phyloP scores from a whole-genome alignment of 305 asterid species.

The Lippia alba region DNA sequence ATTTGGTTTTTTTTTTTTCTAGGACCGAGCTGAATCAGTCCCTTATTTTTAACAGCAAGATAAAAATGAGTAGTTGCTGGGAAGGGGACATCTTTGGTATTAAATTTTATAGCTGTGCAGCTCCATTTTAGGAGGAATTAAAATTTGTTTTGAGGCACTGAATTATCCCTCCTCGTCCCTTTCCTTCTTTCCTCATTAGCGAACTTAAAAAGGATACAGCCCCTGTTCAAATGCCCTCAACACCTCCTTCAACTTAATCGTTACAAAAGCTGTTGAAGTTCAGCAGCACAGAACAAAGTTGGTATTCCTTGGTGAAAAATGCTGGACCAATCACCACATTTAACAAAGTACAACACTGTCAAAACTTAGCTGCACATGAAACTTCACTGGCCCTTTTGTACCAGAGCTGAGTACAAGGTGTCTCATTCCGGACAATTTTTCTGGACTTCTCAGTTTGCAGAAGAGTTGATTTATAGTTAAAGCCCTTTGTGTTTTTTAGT shows the following conservation, averaged over 20 bases:
- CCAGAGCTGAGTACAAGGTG: slow-evolving; percentile 4
- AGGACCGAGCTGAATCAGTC: neutral
- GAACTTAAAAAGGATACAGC: neutral
- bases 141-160: neutral
- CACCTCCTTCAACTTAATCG: neutral
- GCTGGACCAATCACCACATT: neutral
- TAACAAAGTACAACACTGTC: neutral
- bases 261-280: neutral
- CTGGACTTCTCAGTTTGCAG: neutral
- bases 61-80: too few species aligned
- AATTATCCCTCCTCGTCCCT: neutral
- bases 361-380: neutral
- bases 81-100: neutral
- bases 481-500: neutral
- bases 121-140: neutral
- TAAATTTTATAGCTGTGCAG: neutral
- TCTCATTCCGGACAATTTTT: neutral
- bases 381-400: neutral
- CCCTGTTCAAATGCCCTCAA: neutral
- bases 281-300: neutral
- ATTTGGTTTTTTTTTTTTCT: neutral
- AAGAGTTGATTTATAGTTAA: slow-evolving; percentile 6
- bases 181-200: neutral
- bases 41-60: too few species aligned
- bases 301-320: neutral